Conservation (phyloP, 192 early-diverging fungal genomes). For the Coemansia sp. region DNA sequence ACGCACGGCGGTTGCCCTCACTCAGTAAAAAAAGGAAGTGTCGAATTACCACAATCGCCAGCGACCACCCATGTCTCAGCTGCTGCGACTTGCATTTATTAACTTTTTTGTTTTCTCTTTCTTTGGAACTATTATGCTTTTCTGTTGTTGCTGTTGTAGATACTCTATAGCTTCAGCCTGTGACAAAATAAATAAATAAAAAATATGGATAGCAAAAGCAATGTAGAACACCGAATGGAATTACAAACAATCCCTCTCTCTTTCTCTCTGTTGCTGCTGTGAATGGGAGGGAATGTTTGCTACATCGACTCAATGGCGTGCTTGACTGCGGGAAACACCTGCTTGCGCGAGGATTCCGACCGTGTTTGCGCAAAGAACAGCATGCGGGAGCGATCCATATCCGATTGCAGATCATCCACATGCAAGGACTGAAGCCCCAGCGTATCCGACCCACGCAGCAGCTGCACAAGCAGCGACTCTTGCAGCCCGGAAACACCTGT, state of each 20-base stretch:
- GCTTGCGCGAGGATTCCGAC: slow-evolving; percentile 39
- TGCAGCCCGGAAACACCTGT: background rate
- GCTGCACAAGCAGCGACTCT: slow-evolving; percentile 7
- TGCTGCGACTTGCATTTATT: slow-evolving; percentile 22
- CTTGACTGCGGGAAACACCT: slow-evolving; percentile 46
- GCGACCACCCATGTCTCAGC: background rate
- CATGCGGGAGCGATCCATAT: background rate
- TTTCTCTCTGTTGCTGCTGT: background rate
- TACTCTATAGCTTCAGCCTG: too few species aligned
- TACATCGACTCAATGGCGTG: slow-evolving; percentile 20
- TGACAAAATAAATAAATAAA: background rate
- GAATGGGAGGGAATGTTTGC: background rate
- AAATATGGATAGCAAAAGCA: too few species aligned
- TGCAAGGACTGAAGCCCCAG: slow-evolving; percentile 8
- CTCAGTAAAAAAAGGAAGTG: background rate
- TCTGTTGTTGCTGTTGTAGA: background rate
- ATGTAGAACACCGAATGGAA: too few species aligned
- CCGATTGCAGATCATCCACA: background rate
- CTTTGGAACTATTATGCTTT: background rate
- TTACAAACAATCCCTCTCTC: background rate
- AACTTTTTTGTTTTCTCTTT: background rate
- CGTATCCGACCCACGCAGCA: slow-evolving; percentile 2
- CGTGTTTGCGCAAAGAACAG: slow-evolving; percentile 26
- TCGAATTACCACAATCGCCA: background rate
- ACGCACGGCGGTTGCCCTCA: background rate